phyloP scores from a whole-genome alignment of 1,139 yeast genomes.

The Taphrina communis region DNA sequence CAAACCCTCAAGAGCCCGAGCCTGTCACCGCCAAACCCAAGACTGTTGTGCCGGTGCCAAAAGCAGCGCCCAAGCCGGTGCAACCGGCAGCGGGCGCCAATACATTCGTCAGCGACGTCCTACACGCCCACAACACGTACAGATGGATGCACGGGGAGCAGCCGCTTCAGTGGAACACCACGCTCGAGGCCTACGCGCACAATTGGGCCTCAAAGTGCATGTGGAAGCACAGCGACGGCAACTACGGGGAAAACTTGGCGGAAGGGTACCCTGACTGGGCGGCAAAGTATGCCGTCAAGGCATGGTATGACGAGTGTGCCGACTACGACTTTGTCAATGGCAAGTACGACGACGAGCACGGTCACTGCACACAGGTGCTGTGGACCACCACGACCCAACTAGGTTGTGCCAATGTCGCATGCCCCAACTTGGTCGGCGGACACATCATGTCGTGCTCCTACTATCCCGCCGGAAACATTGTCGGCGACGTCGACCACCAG shows the following conservation, averaged over 20 bases:
- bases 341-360: conserved; percentile 45
- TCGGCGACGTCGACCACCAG: conserved; percentile 13
- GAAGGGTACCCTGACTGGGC: conserved; percentile 1
- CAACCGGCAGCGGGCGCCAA: background rate
- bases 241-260: conserved; percentile 33
- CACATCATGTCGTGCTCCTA: conserved; percentile 5
- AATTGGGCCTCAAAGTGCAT: conserved; percentile 2
- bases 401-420: conserved; percentile 62
- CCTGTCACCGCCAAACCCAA: conserved; percentile 6
- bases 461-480: conserved; percentile 18
- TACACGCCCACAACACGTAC: conserved; percentile 12
- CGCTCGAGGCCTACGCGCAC: conserved; percentile 16
- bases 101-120: conserved; percentile 7
- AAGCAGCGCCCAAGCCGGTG: background rate
- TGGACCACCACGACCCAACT: conserved; percentile 68
- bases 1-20: background rate
- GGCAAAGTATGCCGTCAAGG: conserved; percentile 15
- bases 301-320: conserved; percentile 32
- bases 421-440: background rate
- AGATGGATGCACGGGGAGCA: conserved; percentile 17
- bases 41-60: background rate
- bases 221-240: conserved; percentile 18
- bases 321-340: conserved; percentile 13
- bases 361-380: conserved; percentile 75
- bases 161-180: conserved; percentile 11